phyloP scores from a whole-genome alignment of 768 basidiomycete species.

The Rhodocollybia butyracea region DNA sequence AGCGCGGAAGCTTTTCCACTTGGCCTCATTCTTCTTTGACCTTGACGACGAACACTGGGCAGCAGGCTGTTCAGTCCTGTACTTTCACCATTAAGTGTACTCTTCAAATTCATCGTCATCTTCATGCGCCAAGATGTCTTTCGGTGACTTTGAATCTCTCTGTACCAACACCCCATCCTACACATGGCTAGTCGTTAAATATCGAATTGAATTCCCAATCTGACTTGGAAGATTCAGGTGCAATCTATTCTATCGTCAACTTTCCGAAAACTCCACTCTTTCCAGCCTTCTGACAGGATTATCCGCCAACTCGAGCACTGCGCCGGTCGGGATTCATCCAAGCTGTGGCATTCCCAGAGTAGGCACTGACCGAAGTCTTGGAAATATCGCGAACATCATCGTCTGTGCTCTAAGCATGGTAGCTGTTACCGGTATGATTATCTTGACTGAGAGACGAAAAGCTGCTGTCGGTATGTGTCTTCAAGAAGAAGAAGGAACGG shows the following conservation, averaged over 20 bases:
- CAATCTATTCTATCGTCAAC: conserved; percentile 88
- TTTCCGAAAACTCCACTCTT: conserved; percentile 24
- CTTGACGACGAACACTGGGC: conserved; percentile 2
- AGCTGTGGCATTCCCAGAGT: conserved; percentile 72
- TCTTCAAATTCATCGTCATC: too few species aligned
- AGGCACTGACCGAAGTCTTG: conserved; percentile 56
- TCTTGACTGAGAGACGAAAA: conserved; percentile 58
- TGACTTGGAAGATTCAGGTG: conserved; percentile 37
- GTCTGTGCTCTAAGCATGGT: conserved; percentile 71
- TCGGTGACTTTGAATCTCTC: conserved; percentile 70
- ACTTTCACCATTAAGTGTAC: not conserved
- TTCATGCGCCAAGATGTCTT: conserved; percentile 38
- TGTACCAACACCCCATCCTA: conserved; percentile 75
- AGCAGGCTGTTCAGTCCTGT: not conserved
- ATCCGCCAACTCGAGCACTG: conserved; percentile 43
- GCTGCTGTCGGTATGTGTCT: conserved; percentile 79
- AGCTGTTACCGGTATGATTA: conserved; percentile 52
- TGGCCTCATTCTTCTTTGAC: not conserved
- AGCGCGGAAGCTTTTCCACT: not conserved
- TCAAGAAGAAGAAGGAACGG: not conserved
- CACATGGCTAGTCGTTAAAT: too few species aligned
- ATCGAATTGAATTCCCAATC: not conserved
- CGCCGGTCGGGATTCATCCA: conserved; percentile 83
- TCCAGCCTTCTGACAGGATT: conserved; percentile 27
- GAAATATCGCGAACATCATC: conserved; percentile 85